Conservation (phyloP, 495 filamentous ascomycete species). For the Penicillium silybi region DNA sequence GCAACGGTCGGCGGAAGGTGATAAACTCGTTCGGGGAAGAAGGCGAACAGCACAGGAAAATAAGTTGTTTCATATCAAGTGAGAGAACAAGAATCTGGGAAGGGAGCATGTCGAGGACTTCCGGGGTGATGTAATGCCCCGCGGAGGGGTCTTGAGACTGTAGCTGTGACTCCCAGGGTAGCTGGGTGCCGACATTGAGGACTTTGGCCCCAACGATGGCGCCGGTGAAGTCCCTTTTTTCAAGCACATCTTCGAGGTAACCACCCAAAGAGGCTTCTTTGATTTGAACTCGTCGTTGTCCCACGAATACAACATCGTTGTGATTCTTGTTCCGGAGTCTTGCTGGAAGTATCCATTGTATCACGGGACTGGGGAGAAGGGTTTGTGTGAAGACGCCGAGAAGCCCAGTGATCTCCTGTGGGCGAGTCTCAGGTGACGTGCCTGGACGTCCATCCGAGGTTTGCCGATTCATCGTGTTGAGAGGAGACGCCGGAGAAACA, state of each 20-base stretch:
- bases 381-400: conserved; percentile 79
- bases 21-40: conserved; percentile 51
- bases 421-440: neutral
- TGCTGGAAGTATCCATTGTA: conserved; percentile 77
- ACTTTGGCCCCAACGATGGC: conserved; percentile 47
- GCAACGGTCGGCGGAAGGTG: conserved; percentile 54
- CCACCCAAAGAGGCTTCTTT: conserved; percentile 55
- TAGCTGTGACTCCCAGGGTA: conserved; percentile 33
- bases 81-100: conserved; percentile 74
- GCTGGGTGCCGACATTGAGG: conserved; percentile 31
- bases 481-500: neutral
- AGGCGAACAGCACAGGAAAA: conserved; percentile 64
- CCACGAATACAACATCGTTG: conserved; percentile 90
- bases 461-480: neutral
- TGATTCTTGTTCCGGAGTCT: conserved; percentile 61
- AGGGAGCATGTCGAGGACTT: conserved; percentile 43
- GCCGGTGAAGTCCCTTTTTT: conserved; percentile 71
- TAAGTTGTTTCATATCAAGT: conserved; percentile 61
- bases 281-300: conserved; percentile 63
- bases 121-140: neutral
- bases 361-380: conserved; percentile 66
- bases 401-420: conserved; percentile 45
- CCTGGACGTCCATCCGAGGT: neutral
- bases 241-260: conserved; percentile 64
- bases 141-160: conserved; percentile 7